Evolutionary conservation across 345 rosid genomes (phyloP), one percentile per base, ranked within the genome.

Genomic region (Lepidium aucheri): DNA sequence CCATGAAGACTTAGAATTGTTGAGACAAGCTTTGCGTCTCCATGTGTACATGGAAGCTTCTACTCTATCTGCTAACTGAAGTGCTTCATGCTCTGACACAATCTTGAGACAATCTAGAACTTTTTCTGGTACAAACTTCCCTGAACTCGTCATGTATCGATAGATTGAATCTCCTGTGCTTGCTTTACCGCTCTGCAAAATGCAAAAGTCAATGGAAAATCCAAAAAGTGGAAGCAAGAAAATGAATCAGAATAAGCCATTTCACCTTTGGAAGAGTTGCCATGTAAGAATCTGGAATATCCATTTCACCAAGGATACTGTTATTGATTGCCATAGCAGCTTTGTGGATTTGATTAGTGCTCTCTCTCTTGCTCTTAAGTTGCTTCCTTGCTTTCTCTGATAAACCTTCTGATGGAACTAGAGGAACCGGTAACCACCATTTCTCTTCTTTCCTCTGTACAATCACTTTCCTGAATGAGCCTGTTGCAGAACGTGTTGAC

Each of bases 11-110:
- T 88, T 90, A 16, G 95, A 88, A 43, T 88, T 70, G 59, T 45
- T 74, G 10, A 83, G 42, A 77, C 92, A 85, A 7, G 89, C 92
- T 78, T 91, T 95, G 16, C 93, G 88, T 66, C 95, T 84, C 99
- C 99, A 94, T 44, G 88, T 94, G 68, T 88, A 88, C 89, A 90
- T 90, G 0, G 99, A 86, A 60, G 93, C 91, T 63, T 94, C 99
- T 8, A 86, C 81, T 33, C 72, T 75, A 67, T 90, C 92, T 28
- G 91, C 97, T 16, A 86, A 86, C 82, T 83, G 80, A 12, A 94
- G 82, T 3, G 97, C 97, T 77, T 88, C 93, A 41, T 82, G 95
- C 60, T 90, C 99, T 5, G 99, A 86, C 65, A 73, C 73, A 65
- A 90, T 67, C 57, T 74, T 83, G 43, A 94, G 83, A 77, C 79